Conservation (phyloP, 495 filamentous ascomycete species). For the Rhizodiscina lignyota region DNA sequence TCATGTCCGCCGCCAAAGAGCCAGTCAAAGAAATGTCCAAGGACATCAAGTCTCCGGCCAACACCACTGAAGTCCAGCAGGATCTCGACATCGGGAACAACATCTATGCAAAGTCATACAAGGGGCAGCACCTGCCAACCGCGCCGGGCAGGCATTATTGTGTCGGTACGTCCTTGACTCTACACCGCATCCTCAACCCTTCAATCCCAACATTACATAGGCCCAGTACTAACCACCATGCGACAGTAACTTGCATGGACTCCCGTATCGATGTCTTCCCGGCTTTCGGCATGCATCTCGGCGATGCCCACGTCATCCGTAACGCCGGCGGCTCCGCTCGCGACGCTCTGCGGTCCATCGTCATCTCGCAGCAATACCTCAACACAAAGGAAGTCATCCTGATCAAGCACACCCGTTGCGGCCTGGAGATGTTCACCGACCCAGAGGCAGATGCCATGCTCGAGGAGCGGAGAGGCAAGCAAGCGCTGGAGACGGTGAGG, state of each 20-base stretch:
- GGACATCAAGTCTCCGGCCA: too few species aligned
- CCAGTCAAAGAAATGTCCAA: too few species aligned
- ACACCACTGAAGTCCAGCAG: too few species aligned
- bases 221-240: too few species aligned
- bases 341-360: constrained; percentile 55
- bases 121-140: too few species aligned
- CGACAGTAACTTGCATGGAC: constrained; percentile 69
- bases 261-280: constrained; percentile 56
- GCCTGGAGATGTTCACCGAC: constrained; percentile 69
- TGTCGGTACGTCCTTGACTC: too few species aligned
- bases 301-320: constrained; percentile 69
- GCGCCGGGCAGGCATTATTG: too few species aligned
- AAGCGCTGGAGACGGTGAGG: constrained; percentile 28
- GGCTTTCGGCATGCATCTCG: constrained; percentile 59
- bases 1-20: too few species aligned
- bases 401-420: constrained; percentile 68
- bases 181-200: too few species aligned
- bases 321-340: constrained; percentile 52
- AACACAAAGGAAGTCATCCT: constrained; percentile 64
- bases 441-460: constrained; percentile 41
- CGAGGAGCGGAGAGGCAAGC: constrained; percentile 28
- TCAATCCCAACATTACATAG: too few species aligned
- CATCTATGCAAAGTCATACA: too few species aligned
- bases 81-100: too few species aligned
- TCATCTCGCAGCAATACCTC: constrained; percentile 69